Evolutionary conservation across 768 basidiomycete genomes (phyloP), one percentile per base, ranked within the genome.

Genomic region (Tricholoma terreum): DNA sequence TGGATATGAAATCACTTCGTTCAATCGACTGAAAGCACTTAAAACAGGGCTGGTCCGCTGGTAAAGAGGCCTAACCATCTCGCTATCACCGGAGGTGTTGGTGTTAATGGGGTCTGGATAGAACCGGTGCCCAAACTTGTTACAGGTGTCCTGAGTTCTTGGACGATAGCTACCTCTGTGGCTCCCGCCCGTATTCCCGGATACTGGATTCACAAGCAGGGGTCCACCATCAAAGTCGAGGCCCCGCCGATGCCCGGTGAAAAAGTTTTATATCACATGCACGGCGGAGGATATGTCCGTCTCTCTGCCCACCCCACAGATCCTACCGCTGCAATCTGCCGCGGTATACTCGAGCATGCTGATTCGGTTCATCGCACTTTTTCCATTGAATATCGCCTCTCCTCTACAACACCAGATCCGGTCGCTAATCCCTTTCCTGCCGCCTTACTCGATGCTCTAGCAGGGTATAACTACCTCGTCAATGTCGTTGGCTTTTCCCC

Each of bases 401-500:
- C 84, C 36, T 71, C 82, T 6, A 66, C 71, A 11, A 66, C 73
- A 50, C 77, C 82, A 24, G 72, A 72, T 63, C 58, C 66, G 27
- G 69, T 74, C 11, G 71, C 70, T 4, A 76, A 85, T 58, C 80
- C 89, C 7, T 93, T 93, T 75, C 91, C 91, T 0, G 76, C 86
- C 0, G 87, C 87, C 17, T 75, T 94, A 0, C 71, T 93, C 12
- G 90, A 94, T 65, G 84, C 83, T 2, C 71, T 92, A 9, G 81
- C 87, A 1, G 90, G 86, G 6, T 94, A 92, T 68, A 71, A 79
- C 46, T 86, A 92, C 68, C 84, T 92, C 21, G 76, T 87, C 35
- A 73, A 80, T 50, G 71, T 65, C 8, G 72, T 86, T 24, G 81
- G 83, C 0, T 85, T 89, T 66, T 60, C 74, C 1, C 81, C 89